These are phyloP conservation scores for Dimocarpus longan DNA, from an alignment of 345 rosid genomes.

Conservation along the genomic window DNA sequence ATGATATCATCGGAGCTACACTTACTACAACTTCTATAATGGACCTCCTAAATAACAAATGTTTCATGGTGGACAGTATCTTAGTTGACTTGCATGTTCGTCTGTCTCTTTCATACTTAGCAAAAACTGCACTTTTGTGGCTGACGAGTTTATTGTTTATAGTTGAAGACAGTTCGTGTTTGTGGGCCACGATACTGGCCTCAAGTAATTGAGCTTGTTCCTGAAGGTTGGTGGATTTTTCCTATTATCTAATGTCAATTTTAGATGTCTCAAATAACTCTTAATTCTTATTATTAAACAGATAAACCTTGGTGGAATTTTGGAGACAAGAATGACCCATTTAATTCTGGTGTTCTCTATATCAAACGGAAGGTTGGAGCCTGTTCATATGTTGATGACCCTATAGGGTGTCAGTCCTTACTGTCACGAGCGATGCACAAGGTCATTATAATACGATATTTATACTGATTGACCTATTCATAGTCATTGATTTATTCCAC, in stretches of 20 bases:
- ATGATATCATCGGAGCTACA: not conserved
- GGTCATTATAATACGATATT: constrained; percentile 41
- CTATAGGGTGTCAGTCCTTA: constrained; percentile 88
- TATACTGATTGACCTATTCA: not conserved
- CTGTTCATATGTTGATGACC: constrained; percentile 96
- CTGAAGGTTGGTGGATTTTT: constrained; percentile 62
- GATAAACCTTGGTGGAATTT: constrained; percentile 89
- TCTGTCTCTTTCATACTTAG: not conserved
- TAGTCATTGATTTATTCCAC: constrained; percentile 2
- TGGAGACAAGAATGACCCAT: constrained; percentile 72
- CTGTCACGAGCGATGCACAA: constrained; percentile 97
- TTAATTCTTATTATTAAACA: constrained; percentile 29
- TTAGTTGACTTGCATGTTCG: not conserved
- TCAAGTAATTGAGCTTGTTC: constrained; percentile 79
- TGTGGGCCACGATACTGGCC: constrained; percentile 99
- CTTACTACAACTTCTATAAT: not conserved
- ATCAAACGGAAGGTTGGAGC: constrained; percentile 96
- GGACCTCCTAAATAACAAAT: not conserved
- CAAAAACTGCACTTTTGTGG: not conserved
- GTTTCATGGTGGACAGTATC: not conserved
- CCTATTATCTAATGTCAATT: constrained; percentile 21
- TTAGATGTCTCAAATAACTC: constrained; percentile 10
- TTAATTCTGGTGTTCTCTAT: constrained; percentile 82
- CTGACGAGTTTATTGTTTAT: constrained; percentile 36
- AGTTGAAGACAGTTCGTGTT: constrained; percentile 76